Base-by-base conservation (phyloP, 257 asterid species). In the Solanum boliviense region DNA sequence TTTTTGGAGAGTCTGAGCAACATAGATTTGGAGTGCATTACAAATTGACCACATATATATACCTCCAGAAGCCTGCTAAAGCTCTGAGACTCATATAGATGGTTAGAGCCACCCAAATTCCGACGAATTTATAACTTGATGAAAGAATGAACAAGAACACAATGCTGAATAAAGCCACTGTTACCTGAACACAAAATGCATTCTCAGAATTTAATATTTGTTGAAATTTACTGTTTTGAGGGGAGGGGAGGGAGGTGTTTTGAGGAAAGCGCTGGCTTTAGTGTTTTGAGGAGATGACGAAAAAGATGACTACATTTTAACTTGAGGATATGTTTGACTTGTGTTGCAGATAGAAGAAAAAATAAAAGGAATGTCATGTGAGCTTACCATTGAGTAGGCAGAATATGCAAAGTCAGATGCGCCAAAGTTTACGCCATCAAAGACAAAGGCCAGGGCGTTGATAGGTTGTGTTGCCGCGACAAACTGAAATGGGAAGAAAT, bases 21-120 rank as follows among this genome's bases (percentile, higher is more conserved):
- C 73, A 67, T 5, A 70, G 15, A 72, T 72, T 72, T 1, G 15
- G 79, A 72, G 38, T 44, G 36, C 65, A 27, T 79, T 44, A 44
- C 6, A 13, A 79, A 46, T 29, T 29, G 29, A 25, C 2, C 84
- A 13, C 16, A 71, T 31, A 31, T 16, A 67, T 0, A 68, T 88
- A 93, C 98, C 98, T 94, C 95, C 96, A 93, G 71, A 95, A 91
- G 36, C 98, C 98, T 72, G 95, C 96, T 18, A 92, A 89, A 76
- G 94, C 94, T 87, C 98, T 92, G 15, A 94, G 89, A 73, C 92
- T 90, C 98, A 94, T 93, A 65, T 94, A 94, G 60, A 94, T 76
- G 16, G 94, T 88, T 13, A 95, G 90, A 35, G 98, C 92, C 36
- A 87, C 84, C 98, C 98, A 95, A 39, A 95, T 91, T 89, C 98